Conservation (phyloP, 2,329 filamentous ascomycete species). For the Juglanconis oblonga region DNA sequence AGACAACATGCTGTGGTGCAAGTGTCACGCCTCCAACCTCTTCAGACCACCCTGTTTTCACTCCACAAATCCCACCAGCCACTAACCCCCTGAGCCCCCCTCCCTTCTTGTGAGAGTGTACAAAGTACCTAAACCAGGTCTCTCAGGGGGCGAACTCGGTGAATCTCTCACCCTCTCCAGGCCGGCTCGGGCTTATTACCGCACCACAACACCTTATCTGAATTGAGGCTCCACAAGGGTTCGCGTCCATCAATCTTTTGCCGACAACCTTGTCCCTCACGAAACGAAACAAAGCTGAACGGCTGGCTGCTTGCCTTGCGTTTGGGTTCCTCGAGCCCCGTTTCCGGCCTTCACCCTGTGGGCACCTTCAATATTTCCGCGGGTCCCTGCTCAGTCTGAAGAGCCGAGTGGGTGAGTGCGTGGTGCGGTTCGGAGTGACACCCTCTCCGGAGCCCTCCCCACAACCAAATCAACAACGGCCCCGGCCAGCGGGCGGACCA, state of each 20-base stretch:
- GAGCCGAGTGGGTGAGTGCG: background rate
- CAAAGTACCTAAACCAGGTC: background rate
- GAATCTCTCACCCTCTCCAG: too few species aligned
- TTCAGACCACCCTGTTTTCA: background rate
- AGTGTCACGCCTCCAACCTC: background rate
- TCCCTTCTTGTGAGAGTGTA: background rate
- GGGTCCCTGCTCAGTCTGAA: too few species aligned
- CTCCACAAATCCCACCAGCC: background rate
- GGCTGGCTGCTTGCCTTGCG: background rate
- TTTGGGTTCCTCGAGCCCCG: background rate
- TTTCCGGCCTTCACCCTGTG: background rate
- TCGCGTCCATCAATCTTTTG: constrained; percentile 5
- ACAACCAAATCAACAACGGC: background rate
- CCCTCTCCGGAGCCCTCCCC: background rate
- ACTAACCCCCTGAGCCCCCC: background rate
- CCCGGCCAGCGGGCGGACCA: background rate
- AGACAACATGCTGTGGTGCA: background rate
- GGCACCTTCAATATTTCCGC: background rate
- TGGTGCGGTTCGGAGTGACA: constrained; percentile 4
- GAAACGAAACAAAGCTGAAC: background rate
- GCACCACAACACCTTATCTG: constrained; percentile 12
- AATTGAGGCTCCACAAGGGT: constrained; percentile 13
- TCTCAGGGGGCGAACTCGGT: too few species aligned
- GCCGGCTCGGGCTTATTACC: constrained; percentile 14
- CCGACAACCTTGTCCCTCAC: constrained; percentile 1